Conservation (phyloP, 1,139 yeast genomes). For the Suhomyces panamericanus region DNA sequence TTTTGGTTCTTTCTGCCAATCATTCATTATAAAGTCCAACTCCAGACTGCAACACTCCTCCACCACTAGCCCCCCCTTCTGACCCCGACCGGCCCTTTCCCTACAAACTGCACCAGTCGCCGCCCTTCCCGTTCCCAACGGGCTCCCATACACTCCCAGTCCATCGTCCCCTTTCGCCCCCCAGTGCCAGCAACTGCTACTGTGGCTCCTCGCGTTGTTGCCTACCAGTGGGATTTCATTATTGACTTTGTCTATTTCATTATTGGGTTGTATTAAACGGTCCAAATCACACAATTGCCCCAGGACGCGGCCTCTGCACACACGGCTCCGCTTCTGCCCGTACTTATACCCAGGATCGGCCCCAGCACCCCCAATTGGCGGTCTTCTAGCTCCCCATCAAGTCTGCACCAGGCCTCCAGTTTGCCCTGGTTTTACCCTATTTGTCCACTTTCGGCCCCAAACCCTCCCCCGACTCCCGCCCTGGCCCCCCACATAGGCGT, state of each 20-base stretch:
- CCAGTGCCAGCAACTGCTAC: background rate
- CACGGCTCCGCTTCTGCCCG: background rate
- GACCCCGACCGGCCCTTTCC: background rate
- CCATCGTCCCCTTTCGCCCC: background rate
- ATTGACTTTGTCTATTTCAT: background rate
- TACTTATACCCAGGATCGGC: background rate
- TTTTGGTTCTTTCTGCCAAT: too few relatives aligned
- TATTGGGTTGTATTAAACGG: slow-evolving; percentile 3
- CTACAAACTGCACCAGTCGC: background rate
- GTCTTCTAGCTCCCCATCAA: background rate
- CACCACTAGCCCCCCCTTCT: background rate
- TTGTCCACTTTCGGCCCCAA: background rate
- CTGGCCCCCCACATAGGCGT: background rate
- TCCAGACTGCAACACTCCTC: background rate
- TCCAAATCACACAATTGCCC: slow-evolving; percentile 8
- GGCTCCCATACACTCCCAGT: too few relatives aligned
- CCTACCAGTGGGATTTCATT: background rate
- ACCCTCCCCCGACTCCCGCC: background rate
- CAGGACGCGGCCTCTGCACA: background rate
- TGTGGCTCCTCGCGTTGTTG: slow-evolving; percentile 1
- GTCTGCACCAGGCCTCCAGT: too few relatives aligned
- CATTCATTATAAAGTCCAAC: too few relatives aligned
- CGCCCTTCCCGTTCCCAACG: too few relatives aligned
- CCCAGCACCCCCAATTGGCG: background rate
- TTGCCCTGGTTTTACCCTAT: background rate